phyloP scores from a whole-genome alignment of 2,329 filamentous ascomycete genomes.

The Diplocarpon rosae region DNA sequence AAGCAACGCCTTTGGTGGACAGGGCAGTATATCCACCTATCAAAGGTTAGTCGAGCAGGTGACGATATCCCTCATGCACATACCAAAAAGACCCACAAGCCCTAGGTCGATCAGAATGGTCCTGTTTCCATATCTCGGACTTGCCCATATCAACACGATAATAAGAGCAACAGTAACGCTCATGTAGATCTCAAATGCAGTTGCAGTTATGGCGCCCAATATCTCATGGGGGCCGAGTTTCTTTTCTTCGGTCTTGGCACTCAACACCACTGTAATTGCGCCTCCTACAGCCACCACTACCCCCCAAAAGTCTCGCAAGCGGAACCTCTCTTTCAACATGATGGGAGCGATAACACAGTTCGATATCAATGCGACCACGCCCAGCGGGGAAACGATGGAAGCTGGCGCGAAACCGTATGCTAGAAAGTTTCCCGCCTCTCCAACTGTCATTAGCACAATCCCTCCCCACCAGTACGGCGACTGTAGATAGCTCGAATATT shows the following conservation, averaged over 20 bases:
- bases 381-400: conserved; percentile 90
- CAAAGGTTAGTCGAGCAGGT: conserved; percentile 8
- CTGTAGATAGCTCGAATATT: conserved; percentile 61
- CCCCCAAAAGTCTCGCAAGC: conserved; percentile 73
- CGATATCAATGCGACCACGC: conserved; percentile 91
- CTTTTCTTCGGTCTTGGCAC: conserved; percentile 77
- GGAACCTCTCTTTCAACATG: conserved; percentile 84
- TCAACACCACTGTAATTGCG: conserved; percentile 85
- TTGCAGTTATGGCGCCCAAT: conserved; percentile 75
- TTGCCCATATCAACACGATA: conserved; percentile 66
- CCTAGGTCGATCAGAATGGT: conserved; percentile 88
- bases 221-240: conserved; percentile 87
- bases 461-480: conserved; percentile 96
- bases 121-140: conserved; percentile 70
- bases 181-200: conserved; percentile 87
- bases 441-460: conserved; percentile 82
- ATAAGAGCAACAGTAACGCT: conserved; percentile 67
- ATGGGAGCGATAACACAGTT: conserved; percentile 95
- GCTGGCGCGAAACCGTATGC: conserved; percentile 96
- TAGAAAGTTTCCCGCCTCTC: conserved; percentile 91
- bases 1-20: conserved; percentile 92
- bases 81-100: conserved; percentile 86
- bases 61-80: conserved; percentile 23
- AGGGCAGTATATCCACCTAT: conserved; percentile 89
- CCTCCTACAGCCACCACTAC: conserved; percentile 80